Conservation (phyloP, 768 basidiomycete species). For the Chlorophyllum brunneum region DNA sequence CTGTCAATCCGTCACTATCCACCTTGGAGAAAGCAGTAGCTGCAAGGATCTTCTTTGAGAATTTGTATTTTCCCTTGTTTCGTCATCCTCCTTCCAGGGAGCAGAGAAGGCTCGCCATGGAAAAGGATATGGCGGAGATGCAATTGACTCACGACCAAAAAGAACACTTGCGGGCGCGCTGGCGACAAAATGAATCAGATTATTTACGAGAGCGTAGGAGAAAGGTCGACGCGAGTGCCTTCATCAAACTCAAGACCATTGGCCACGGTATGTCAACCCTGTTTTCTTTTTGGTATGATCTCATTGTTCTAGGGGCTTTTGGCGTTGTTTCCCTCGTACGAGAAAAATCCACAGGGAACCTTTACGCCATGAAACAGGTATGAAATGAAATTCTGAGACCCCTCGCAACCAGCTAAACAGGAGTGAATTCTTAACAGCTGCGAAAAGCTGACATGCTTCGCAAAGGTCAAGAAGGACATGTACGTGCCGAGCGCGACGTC, state of each 20-base stretch:
- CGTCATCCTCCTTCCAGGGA: conserved; percentile 85
- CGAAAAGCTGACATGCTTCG: conserved; percentile 91
- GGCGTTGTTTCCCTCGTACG: conserved; percentile 92
- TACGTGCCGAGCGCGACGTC: conserved; percentile 92
- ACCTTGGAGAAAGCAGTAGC: conserved; percentile 94
- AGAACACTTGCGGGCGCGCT: conserved; percentile 64
- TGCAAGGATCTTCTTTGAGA: conserved; percentile 91
- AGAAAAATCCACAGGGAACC: conserved; percentile 71
- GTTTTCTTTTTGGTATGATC: conserved; percentile 20
- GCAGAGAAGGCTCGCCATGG: conserved; percentile 81
- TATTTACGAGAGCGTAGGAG: conserved; percentile 81
- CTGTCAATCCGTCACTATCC: conserved; percentile 80
- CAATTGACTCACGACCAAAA: conserved; percentile 68
- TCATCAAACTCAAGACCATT: conserved; percentile 88
- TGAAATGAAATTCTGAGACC: conserved; percentile 11
- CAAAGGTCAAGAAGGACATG: conserved; percentile 96
- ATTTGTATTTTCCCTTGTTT: conserved; percentile 80
- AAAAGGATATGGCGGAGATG: conserved; percentile 79
- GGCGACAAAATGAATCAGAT: conserved; percentile 86
- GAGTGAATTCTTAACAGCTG: conserved; percentile 41
- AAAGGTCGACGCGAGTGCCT: conserved; percentile 81
- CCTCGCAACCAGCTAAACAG: conserved; percentile 12
- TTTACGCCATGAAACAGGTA: conserved; percentile 98
- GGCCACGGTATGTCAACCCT: conserved; percentile 68
- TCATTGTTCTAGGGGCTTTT: conserved; percentile 70